phyloP scores from a whole-genome alignment of 768 basidiomycete genomes.

The Strobilomyces echinocephalus region DNA sequence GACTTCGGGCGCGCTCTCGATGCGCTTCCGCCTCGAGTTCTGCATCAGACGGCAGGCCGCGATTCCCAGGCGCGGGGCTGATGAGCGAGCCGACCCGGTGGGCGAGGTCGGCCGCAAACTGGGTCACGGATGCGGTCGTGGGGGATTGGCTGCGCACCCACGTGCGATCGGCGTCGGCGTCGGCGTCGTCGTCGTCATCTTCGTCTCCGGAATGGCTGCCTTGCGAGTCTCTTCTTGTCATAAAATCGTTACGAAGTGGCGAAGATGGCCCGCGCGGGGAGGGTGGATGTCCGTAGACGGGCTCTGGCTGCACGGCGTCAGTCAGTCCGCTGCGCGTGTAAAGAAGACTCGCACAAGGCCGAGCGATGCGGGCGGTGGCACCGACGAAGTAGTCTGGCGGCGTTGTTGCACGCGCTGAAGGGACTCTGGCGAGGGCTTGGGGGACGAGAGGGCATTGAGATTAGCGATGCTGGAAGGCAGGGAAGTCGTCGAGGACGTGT shows the following conservation, averaged over 20 bases:
- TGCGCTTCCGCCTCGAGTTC: slow-evolving; percentile 81
- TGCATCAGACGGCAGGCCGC: slow-evolving; percentile 59
- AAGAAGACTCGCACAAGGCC: slow-evolving; percentile 32
- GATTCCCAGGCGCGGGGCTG: slow-evolving; percentile 42
- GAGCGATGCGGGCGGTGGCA: slow-evolving; percentile 39
- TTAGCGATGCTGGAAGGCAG: slow-evolving; percentile 31
- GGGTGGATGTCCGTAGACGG: slow-evolving; percentile 36
- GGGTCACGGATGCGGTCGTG: slow-evolving; percentile 65
- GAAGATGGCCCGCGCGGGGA: slow-evolving; percentile 54
- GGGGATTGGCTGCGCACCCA: slow-evolving; percentile 43
- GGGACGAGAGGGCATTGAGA: slow-evolving; percentile 30
- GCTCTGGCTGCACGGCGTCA: slow-evolving; percentile 36
- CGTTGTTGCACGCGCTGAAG: slow-evolving; percentile 28
- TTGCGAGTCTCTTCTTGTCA: slow-evolving; percentile 46
- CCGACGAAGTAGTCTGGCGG: slow-evolving; percentile 32
- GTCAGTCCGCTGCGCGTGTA: background rate
- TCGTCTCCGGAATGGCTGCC: slow-evolving; percentile 44
- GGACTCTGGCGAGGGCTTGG: slow-evolving; percentile 19
- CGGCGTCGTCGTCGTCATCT: slow-evolving; percentile 33
- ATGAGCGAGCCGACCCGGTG: slow-evolving; percentile 71
- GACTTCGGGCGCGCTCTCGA: slow-evolving; percentile 67
- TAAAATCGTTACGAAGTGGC: slow-evolving; percentile 62
- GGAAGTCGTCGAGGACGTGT: slow-evolving; percentile 31
- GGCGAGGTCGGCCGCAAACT: slow-evolving; percentile 70
- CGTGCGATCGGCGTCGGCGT: slow-evolving; percentile 24